Percentiles rank a stretch among this genome's conserved stretches.
These are phyloP conservation scores for Schoenoplectus tabernaemontani DNA, from an alignment of 202 grass and related monocot genomes.

Conservation along the genomic window DNA sequence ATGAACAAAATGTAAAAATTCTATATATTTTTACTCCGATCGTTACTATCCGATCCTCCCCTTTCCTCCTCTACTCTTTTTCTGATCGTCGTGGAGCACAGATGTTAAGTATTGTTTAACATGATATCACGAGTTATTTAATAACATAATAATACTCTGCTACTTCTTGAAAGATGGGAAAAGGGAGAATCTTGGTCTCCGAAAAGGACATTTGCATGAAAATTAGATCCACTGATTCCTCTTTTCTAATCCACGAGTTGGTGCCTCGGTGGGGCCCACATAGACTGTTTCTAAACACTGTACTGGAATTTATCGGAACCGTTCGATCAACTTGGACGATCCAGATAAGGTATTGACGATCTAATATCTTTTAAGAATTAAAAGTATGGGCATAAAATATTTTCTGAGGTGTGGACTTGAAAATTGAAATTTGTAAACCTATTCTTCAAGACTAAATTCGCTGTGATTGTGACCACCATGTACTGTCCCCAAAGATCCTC, in stretches of 20 bases:
- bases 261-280: not conserved
- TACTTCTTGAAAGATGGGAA: not conserved
- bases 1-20: too few relatives aligned
- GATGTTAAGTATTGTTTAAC: too few relatives aligned
- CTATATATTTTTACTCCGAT: too few relatives aligned
- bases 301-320: not conserved
- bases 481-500: too few relatives aligned
- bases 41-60: too few relatives aligned
- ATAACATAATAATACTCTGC: not conserved
- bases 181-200: constrained; percentile 15
- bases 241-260: not conserved
- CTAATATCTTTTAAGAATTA: not conserved
- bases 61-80: too few relatives aligned
- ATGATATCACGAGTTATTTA: not conserved
- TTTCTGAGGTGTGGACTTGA: not conserved
- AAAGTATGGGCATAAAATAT: not conserved
- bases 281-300: not conserved
- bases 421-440: not conserved
- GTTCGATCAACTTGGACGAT: not conserved
- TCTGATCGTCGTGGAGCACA: too few relatives aligned
- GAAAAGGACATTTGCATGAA: constrained; percentile 14
- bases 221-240: constrained; percentile 2
- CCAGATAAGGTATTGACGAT: not conserved
- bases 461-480: too few relatives aligned
- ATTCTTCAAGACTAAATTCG: not conserved